Base-by-base conservation (phyloP, 2,329 filamentous ascomycete species). In the Chrysoporthe cubensis region DNA sequence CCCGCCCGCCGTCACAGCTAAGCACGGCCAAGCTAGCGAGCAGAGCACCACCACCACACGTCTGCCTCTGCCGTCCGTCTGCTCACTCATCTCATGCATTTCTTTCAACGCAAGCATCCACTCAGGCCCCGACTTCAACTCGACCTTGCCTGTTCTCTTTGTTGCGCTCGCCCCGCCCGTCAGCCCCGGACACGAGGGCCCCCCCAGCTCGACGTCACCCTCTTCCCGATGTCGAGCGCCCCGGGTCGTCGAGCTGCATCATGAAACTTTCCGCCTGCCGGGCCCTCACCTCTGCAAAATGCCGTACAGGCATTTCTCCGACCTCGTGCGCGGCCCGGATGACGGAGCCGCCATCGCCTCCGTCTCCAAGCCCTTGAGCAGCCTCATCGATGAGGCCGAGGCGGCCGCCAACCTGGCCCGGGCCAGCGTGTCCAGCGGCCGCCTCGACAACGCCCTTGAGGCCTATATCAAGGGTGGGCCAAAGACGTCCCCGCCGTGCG, bases 391-490 rank as follows among this genome's bases (percentile, higher is more conserved):
- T 57, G 75, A 79, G 54, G 87, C 84, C 64, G 84, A 90, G 73
- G 74, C 76, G 32, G 82, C 83, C 59, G 81, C 89, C 68, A 83
- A 83, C 69, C 84, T 87, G 73, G 90, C 92, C 48, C 85, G 88
- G 71, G 86, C 85, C 64, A 82, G 84, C 66, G 83, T 89, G 68
- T 86, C 87, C 69, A 90, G 91, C 78, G 82, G 87, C 37, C 84
- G 88, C 46, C 87, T 89, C 4, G 93, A 96, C 75, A 78, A 88
- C 48, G 94, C 94, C 3, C 90, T 97, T 66, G 87, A 91, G 71
- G 92, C 97, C 70, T 98, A 95, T 75, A 85, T 98, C 67, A 88
- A 90, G 71, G 59, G 59, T 92, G 59, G 48, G 42, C 32, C 16
- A 44, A 54, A 13, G 7, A 13, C 4, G 50, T 34, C 21, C 16